Base-by-base conservation (phyloP, 228 moss, liverwort and hornwort species). In the Sphagnum fallax region DNA sequence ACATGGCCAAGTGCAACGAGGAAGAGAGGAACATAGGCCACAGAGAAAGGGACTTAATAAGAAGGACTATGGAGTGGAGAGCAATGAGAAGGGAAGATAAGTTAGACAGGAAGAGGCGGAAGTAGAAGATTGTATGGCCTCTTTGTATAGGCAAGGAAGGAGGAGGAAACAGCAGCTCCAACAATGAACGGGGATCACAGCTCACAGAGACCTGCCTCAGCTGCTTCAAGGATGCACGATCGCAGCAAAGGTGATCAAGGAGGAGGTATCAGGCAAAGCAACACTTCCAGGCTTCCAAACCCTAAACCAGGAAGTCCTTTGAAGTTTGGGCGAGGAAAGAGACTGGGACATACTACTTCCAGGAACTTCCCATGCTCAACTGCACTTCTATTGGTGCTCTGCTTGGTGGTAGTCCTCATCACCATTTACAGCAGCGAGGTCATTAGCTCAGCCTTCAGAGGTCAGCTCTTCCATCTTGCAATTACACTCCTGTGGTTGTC, bases 141-240 rank as follows among this genome's bases (percentile, higher is more conserved):
- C 32, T 32, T 85, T 92, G 57, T 86, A 83, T 73, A 83, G 96
- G 86, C 91, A 88, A 85, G 84, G 81, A 68, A 89, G 92, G 47
- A 89, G 81, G 77, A 75, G 72, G 10, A 79, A 72, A 72, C 77
- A 74, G 51, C 69, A 69, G 67, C 75, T 75, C 70, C 73, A 60
- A 76, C 82, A 10, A 64, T 84, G 52, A 82, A 52, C 71, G 88
- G 80, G 66, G 97, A 97, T 75, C 91, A 83, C 50, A 77, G 52
- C 71, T 72, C 52, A 15, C 86, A 77, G 51, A 75, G 84, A 16
- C 74, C 89, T 53, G 67, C 10, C 47, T 76, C 81, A 65, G 78
- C 73, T 65, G 78, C 82, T 69, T 87, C 86, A 14, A 85, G 97
- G 72, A 75, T 92, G 79, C 79, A 82, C 48, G 93, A 94, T 53